Evolutionary conservation across 2,329 filamentous ascomycete species (phyloP).

Genomic region (Sclerotinia nivalis): DNA sequence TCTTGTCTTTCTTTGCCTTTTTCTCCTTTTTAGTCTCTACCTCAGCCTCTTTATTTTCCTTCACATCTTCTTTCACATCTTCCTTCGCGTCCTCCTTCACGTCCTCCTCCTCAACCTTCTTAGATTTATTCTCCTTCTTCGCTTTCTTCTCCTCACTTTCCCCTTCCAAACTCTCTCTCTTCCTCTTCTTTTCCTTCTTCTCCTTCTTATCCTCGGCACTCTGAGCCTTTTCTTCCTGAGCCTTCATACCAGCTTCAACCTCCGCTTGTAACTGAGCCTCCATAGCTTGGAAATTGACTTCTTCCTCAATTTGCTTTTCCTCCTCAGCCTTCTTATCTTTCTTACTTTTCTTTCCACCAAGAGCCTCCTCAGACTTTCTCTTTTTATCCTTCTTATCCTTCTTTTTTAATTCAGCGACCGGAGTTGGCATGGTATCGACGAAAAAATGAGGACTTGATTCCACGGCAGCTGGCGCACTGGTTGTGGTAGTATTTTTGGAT

Average conservation of each 20-base stretch:
- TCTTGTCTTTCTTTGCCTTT: constrained; percentile 13
- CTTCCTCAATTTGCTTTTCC: constrained; percentile 50
- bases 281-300: constrained; percentile 32
- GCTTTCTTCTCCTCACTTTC: constrained; percentile 23
- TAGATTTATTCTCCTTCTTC: constrained; percentile 26
- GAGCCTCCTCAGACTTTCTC: not conserved
- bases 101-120: constrained; percentile 13
- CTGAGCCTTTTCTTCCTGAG: constrained; percentile 25
- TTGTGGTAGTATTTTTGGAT: not conserved
- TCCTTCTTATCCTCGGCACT: constrained; percentile 27
- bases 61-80: not conserved
- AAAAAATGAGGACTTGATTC: constrained; percentile 35
- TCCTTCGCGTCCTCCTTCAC: constrained; percentile 1
- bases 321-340: constrained; percentile 70
- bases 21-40: constrained; percentile 16
- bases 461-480: constrained; percentile 7
- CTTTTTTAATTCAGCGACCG: constrained; percentile 25
- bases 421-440: constrained; percentile 35
- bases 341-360: constrained; percentile 4
- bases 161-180: constrained; percentile 22
- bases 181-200: constrained; percentile 29
- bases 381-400: constrained; percentile 28
- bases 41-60: constrained; percentile 20
- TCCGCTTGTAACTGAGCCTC: constrained; percentile 34
- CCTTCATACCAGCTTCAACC: constrained; percentile 29